A percentile compares a stretch with the other conserved stretches of the same genome.
phyloP scores from a whole-genome alignment of 108 stramenopile species.

The Cyclotella sp. region DNA sequence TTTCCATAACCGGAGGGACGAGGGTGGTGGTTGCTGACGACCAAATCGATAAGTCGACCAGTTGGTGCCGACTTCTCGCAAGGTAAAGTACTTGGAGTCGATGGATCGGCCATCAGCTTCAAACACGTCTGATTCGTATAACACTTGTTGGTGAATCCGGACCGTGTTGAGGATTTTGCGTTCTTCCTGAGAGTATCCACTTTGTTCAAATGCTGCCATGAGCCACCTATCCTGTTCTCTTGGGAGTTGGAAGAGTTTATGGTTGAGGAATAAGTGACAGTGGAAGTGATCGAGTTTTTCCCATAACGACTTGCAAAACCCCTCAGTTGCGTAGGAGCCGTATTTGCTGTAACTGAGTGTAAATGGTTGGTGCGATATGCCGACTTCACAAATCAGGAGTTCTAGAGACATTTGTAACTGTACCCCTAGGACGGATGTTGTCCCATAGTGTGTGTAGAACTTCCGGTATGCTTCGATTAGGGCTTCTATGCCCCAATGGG shows the following conservation, averaged over 20 bases:
- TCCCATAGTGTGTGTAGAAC: slow-evolving; percentile 15
- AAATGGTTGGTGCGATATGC: slow-evolving; percentile 8
- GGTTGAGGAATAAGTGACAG: background rate
- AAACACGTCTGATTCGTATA: slow-evolving; percentile 19
- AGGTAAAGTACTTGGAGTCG: slow-evolving; percentile 14
- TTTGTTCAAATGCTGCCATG: background rate
- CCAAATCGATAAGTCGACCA: slow-evolving; percentile 15
- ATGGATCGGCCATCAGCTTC: background rate
- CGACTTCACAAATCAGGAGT: background rate
- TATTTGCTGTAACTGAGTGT: background rate
- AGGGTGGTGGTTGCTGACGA: background rate
- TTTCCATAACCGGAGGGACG: background rate
- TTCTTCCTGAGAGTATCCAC: background rate
- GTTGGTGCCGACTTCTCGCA: background rate
- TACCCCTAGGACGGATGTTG: background rate
- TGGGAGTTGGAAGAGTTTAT: background rate
- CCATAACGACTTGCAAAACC: slow-evolving; percentile 14
- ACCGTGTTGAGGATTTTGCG: slow-evolving; percentile 8
- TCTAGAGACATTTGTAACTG: too few relatives aligned
- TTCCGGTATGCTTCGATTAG: background rate
- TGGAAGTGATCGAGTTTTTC: too few relatives aligned
- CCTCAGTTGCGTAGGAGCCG: background rate
- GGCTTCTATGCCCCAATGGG: background rate
- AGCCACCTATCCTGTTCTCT: slow-evolving; percentile 16
- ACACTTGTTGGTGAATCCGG: slow-evolving; percentile 19